Conservation (phyloP, 805 yeast species). For the Candida pseudofarinosa region DNA sequence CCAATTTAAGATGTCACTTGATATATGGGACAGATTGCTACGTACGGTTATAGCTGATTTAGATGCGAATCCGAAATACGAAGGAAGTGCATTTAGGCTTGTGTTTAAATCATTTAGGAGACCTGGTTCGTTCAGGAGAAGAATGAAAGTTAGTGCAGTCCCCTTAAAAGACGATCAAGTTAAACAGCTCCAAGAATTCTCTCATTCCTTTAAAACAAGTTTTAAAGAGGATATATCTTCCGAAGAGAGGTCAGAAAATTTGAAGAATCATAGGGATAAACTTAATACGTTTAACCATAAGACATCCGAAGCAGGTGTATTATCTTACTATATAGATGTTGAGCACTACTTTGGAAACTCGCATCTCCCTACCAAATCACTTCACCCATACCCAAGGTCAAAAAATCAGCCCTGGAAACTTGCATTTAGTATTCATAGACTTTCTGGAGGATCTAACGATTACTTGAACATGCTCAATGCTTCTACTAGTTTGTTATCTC, state of each 20-base stretch:
- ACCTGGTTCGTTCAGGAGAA: constrained; percentile 2
- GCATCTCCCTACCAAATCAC: constrained; percentile 6
- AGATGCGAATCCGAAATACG: constrained; percentile 8
- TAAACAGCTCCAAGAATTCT: constrained; percentile 20
- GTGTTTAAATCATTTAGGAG: constrained; percentile 14
- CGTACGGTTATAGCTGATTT: constrained; percentile 25
- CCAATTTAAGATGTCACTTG: constrained; percentile 62
- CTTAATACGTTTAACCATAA: constrained; percentile 22
- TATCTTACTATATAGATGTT: constrained; percentile 20
- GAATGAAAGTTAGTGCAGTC: constrained; percentile 26
- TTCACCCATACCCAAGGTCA: constrained; percentile 22
- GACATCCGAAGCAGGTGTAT: constrained; percentile 13
- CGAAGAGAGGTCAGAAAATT: constrained; percentile 19
- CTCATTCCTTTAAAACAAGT: constrained; percentile 26
- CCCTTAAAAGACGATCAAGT: constrained; percentile 22
- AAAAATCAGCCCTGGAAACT: constrained; percentile 19
- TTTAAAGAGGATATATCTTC: constrained; percentile 22
- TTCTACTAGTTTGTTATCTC: constrained; percentile 6
- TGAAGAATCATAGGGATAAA: constrained; percentile 20
- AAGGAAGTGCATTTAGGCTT: constrained; percentile 24
- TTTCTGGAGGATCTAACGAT: constrained; percentile 7
- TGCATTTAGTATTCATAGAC: constrained; percentile 15
- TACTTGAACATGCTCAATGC: constrained; percentile 8
- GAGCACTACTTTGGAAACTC: constrained; percentile 16
- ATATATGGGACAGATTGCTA: constrained; percentile 41